A percentile compares a stretch with the other conserved stretches of the same genome.
Evolutionary conservation across 345 rosid species (phyloP).

Genomic region (Corymbia maculata): DNA sequence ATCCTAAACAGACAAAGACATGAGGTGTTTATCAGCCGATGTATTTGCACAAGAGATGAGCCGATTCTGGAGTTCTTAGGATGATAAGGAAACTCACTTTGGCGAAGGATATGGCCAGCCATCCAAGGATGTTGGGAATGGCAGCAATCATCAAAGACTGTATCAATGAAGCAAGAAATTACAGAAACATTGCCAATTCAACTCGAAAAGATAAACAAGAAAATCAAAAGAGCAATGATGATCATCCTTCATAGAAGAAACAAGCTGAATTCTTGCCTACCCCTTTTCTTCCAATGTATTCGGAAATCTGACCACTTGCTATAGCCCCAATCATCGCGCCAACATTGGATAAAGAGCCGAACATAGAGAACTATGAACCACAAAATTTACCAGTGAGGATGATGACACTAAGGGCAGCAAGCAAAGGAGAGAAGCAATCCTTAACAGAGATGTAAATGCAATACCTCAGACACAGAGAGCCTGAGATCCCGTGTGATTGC

Average conservation of each 20-base stretch:
- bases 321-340: slow-evolving; percentile 99
- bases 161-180: neutral
- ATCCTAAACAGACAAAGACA: slow-evolving; percentile 42
- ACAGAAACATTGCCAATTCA: neutral
- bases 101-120: slow-evolving; percentile 96
- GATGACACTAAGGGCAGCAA: neutral
- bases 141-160: slow-evolving; percentile 96
- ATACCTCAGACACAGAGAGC: slow-evolving; percentile 69
- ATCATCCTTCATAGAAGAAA: neutral
- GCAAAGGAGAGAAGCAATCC: neutral
- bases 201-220: neutral
- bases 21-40: neutral
- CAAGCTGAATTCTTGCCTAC: slow-evolving; percentile 14
- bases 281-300: slow-evolving; percentile 96
- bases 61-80: neutral
- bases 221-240: neutral
- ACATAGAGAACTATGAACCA: slow-evolving; percentile 56
- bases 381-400: slow-evolving; percentile 1
- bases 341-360: slow-evolving; percentile 90
- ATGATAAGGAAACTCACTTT: slow-evolving; percentile 39
- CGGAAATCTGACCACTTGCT: slow-evolving; percentile 94
- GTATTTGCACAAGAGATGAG: neutral
- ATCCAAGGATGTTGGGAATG: slow-evolving; percentile 95
- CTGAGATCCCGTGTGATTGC: slow-evolving; percentile 67
- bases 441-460: neutral